phyloP scores from a whole-genome alignment of 192 early-diverging fungal genomes.

The Entomortierella beljakovae region DNA sequence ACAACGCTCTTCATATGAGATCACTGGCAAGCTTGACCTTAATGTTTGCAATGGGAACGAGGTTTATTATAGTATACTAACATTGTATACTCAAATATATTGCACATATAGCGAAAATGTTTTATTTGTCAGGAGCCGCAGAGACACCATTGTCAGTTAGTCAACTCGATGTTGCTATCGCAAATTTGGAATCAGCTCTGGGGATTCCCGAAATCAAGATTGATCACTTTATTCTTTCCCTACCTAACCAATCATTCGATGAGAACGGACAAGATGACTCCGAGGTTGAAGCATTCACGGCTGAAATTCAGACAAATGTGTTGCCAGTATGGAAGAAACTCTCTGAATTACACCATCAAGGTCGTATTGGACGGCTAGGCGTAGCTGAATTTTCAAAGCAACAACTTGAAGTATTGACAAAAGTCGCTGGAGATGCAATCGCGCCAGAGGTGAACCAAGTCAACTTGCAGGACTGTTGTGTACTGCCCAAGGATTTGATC shows the following conservation, averaged over 20 bases:
- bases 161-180: slow-evolving; percentile 25
- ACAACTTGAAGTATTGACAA: slow-evolving; percentile 50
- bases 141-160: slow-evolving; percentile 25
- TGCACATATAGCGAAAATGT: slow-evolving; percentile 46
- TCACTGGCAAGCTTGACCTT: slow-evolving; percentile 39
- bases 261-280: slow-evolving; percentile 49
- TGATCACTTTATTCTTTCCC: slow-evolving; percentile 36
- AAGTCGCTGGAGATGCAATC: slow-evolving; percentile 14
- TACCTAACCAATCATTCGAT: slow-evolving; percentile 39
- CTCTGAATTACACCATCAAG: slow-evolving; percentile 40
- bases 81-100: slow-evolving; percentile 20
- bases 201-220: slow-evolving; percentile 32
- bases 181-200: slow-evolving; percentile 9
- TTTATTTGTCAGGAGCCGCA: slow-evolving; percentile 23
- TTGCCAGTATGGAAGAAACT: slow-evolving; percentile 39
- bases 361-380: slow-evolving; percentile 56
- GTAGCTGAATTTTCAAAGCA: slow-evolving; percentile 59
- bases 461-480: slow-evolving; percentile 60
- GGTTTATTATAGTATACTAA: not conserved
- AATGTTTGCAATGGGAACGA: slow-evolving; percentile 11
- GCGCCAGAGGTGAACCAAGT: slow-evolving; percentile 63
- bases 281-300: slow-evolving; percentile 31
- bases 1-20: slow-evolving; percentile 56
- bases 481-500: slow-evolving; percentile 59
- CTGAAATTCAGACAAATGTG: slow-evolving; percentile 10